These are phyloP conservation scores for Brassica carinata DNA, from an alignment of 345 rosid species.

Conservation along the genomic window DNA sequence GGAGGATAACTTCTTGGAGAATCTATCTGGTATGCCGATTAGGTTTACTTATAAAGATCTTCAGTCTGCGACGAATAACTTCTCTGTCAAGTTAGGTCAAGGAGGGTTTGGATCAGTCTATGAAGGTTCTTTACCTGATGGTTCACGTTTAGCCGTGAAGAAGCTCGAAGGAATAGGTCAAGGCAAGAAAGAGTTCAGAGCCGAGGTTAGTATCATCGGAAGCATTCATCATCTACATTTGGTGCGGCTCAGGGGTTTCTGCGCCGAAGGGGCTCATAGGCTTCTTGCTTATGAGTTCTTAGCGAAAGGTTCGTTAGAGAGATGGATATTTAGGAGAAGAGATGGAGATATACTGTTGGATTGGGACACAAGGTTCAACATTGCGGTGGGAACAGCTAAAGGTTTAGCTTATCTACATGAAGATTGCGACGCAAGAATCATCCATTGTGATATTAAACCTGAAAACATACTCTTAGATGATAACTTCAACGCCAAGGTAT, in stretches of 20 bases:
- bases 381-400: conserved; percentile 83
- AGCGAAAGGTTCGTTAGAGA: conserved; percentile 81
- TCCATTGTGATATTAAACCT: conserved; percentile 94
- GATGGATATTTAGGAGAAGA: conserved; percentile 78
- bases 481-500: conserved; percentile 80
- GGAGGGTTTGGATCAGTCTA: conserved; percentile 98
- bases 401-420: conserved; percentile 91
- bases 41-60: conserved; percentile 82
- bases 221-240: conserved; percentile 90
- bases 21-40: conserved; percentile 76
- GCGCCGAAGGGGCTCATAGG: conserved; percentile 82
- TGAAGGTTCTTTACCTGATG: conserved; percentile 72
- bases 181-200: conserved; percentile 93
- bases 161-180: conserved; percentile 93
- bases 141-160: conserved; percentile 85
- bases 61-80: conserved; percentile 72
- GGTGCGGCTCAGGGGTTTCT: conserved; percentile 85
- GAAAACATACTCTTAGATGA: conserved; percentile 88
- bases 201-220: conserved; percentile 91
- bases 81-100: conserved; percentile 81
- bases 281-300: conserved; percentile 88
- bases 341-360: conserved; percentile 50
- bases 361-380: conserved; percentile 78
- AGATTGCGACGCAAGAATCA: conserved; percentile 80
- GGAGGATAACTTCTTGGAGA: conserved; percentile 76